phyloP scores from a whole-genome alignment of 345 rosid species.

The Noccaea caerulescens region DNA sequence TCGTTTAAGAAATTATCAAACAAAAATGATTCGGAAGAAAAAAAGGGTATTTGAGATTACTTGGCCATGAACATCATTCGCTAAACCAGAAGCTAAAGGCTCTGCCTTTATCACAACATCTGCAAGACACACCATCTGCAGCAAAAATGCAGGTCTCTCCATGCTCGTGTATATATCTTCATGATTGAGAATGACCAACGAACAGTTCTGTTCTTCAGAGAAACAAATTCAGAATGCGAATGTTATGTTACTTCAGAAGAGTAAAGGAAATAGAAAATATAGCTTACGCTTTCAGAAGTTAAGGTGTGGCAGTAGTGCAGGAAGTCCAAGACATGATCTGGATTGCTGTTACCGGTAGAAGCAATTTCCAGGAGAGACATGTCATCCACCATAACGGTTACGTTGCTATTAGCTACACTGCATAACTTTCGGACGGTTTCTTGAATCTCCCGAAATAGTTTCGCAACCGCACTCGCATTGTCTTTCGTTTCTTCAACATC shows the following conservation, averaged over 20 bases:
- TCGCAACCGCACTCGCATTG: conserved; percentile 50
- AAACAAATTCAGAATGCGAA: conserved; percentile 1
- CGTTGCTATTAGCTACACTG: conserved; percentile 46
- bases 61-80: conserved; percentile 94
- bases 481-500: conserved; percentile 52
- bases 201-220: conserved; percentile 66
- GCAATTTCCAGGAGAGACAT: conserved; percentile 84
- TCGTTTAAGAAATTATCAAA: neutral
- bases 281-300: conserved; percentile 73
- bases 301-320: conserved; percentile 82
- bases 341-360: conserved; percentile 58
- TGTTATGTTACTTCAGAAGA: neutral
- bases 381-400: conserved; percentile 86
- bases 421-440: conserved; percentile 51
- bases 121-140: conserved; percentile 71
- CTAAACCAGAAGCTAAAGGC: conserved; percentile 92
- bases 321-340: conserved; percentile 69
- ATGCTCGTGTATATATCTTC: conserved; percentile 67
- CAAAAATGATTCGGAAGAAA: neutral
- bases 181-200: conserved; percentile 71
- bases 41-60: conserved; percentile 44
- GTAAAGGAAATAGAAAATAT: neutral
- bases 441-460: conserved; percentile 61
- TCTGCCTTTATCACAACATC: conserved; percentile 77
- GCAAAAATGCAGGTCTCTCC: conserved; percentile 55